Percentiles rank a stretch among this genome's conserved stretches.
Evolutionary conservation across 2,329 filamentous ascomycete species (phyloP).

Genomic region (Zasmidium angulare): DNA sequence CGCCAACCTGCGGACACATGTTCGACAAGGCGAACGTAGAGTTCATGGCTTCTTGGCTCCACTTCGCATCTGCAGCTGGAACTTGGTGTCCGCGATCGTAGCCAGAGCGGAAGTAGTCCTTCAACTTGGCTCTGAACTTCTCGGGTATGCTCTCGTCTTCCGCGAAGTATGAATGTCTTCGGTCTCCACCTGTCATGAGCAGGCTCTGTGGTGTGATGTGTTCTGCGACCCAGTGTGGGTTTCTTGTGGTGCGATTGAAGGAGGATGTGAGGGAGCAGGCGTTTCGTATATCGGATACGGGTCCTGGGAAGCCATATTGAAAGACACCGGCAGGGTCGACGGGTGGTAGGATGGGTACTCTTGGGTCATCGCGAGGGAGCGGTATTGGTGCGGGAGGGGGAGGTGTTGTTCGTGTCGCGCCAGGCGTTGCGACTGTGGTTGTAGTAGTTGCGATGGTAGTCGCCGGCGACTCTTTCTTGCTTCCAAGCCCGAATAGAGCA

Average conservation of each 20-base stretch:
- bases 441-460: conserved; percentile 35
- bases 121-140: conserved; percentile 83
- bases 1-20: conserved; percentile 98
- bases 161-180: conserved; percentile 77
- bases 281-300: conserved; percentile 76
- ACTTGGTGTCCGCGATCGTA: conserved; percentile 98
- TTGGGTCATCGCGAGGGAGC: conserved; percentile 20
- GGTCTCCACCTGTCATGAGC: conserved; percentile 71
- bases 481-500: conserved; percentile 43
- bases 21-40: conserved; percentile 90
- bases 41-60: conserved; percentile 92
- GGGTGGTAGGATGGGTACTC: conserved; percentile 29
- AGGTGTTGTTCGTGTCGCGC: conserved; percentile 28
- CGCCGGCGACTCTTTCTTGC: conserved; percentile 29
- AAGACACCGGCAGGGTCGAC: conserved; percentile 54
- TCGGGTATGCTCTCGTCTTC: conserved; percentile 80
- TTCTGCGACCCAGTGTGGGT: conserved; percentile 88
- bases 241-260: conserved; percentile 86
- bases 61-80: conserved; percentile 92
- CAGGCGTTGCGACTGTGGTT: conserved; percentile 32
- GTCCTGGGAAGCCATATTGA: conserved; percentile 78
- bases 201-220: conserved; percentile 92
- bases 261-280: conserved; percentile 77
- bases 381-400: conserved; percentile 29
- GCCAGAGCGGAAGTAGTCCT: conserved; percentile 92